Evolutionary conservation across 495 filamentous ascomycete species (phyloP), one percentile per base, ranked within the genome.

Genomic region (Penicilliopsis zonata): DNA sequence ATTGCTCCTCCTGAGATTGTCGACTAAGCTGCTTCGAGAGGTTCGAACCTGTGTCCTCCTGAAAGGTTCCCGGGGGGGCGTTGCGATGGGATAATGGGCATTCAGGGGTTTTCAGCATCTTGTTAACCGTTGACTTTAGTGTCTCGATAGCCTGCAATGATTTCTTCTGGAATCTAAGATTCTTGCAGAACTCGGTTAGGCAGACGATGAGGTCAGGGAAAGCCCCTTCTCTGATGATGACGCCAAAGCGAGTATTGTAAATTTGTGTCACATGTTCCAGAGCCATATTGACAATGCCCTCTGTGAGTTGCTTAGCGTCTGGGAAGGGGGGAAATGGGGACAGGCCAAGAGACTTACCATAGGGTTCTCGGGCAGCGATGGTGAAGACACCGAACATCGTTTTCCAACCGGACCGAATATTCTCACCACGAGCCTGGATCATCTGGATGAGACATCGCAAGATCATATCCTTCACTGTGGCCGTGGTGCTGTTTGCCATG

Each of bases 341-440:
- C 10, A n/a, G 22, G 5, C 6, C 18, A 24, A 3, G 22, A 37
- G 32, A 38, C 63, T 38, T 60, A 76, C 74, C 75, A 52, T 93
- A 88, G 22, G 79, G 85, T 46, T 99, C 90, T 33, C 80, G 71
- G 14, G 90, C 90, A 13, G 90, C 92, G 16, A 94, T 83, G 3
- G 88, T 94, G 52, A 99, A 96, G 22, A 94, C 92, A 7, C 86
- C 90, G 62, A 99, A 96, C 86, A 99, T 96, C 9, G 90, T 96
- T 54, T 90, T 78, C 90, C 90, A 99, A 18, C 90, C 90, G 12
- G 86, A 94, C 8, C 87, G 79, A 43, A 99, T 96, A 41, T 95
- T 96, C 44, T 94, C 76, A 6, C 90, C 90, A 39, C 82, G 71
- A 15, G 90, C 87, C 56, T 96, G 92, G 25, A 99, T 86, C 90